A percentile compares a stretch with the other conserved stretches of the same genome.
Conservation (phyloP, 495 filamentous ascomycete genomes). For the Penicillium fimorum region DNA sequence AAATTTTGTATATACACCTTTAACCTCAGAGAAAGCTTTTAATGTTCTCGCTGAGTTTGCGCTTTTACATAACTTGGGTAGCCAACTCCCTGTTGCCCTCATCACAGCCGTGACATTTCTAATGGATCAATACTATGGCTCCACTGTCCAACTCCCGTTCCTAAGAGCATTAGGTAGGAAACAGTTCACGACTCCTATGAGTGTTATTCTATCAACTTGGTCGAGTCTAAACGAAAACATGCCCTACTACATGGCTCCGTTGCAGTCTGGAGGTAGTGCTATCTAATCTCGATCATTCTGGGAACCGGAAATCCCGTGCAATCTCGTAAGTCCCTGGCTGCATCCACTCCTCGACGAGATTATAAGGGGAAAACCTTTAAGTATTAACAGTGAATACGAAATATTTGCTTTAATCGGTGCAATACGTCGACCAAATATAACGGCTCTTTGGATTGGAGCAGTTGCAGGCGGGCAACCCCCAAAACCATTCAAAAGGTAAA, state of each 20-base stretch:
- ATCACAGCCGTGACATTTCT: too few species aligned
- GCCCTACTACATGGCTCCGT: constrained; percentile 19
- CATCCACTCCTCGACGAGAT: constrained; percentile 20
- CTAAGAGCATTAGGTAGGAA: too few species aligned
- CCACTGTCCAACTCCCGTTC: too few species aligned
- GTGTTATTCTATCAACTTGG: too few species aligned
- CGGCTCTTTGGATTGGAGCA: constrained; percentile 19
- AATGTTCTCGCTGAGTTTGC: too few species aligned
- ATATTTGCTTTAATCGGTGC: constrained; percentile 12
- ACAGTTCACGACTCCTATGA: too few species aligned
- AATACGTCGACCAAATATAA: constrained; percentile 13
- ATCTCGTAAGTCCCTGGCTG: constrained; percentile 21
- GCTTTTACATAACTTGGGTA: too few species aligned
- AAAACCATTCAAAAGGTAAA: constrained; percentile 2
- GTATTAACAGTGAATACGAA: not conserved
- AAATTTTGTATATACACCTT: too few species aligned
- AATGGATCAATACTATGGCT: too few species aligned
- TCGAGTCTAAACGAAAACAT: too few species aligned
- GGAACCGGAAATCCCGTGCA: constrained; percentile 16
- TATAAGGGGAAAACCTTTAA: not conserved
- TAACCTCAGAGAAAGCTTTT: too few species aligned
- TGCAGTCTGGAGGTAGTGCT: constrained; percentile 15
- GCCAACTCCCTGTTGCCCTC: too few species aligned
- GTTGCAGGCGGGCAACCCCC: not conserved
- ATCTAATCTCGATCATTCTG: constrained; percentile 15